Evolutionary conservation across 1,284 basidiomycete species (phyloP).

Genomic region (Ceratobasidium theobromae): DNA sequence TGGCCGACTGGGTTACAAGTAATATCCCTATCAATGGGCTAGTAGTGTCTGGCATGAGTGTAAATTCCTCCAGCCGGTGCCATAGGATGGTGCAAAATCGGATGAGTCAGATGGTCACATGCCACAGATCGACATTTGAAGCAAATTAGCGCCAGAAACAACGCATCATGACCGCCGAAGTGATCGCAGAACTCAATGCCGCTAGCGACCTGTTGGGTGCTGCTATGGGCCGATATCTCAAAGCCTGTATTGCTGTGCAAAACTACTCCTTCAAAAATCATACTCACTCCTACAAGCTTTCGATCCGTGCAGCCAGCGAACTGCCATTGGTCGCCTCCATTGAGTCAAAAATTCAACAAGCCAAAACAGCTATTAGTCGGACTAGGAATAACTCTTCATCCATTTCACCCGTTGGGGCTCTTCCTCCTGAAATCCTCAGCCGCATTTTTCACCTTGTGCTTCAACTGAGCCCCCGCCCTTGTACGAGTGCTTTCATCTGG

Average conservation of each 20-base stretch:
- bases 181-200: background rate
- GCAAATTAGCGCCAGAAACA: no score
- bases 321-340: no score
- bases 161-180: no score
- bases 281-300: no score
- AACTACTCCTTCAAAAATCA: no score
- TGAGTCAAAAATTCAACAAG: no score
- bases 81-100: background rate
- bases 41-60: constrained; percentile 10
- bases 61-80: background rate
- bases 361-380: background rate
- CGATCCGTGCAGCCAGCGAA: no score
- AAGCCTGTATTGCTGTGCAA: no score
- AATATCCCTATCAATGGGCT: constrained; percentile 65
- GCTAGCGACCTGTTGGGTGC: background rate
- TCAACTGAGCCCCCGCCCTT: background rate
- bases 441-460: constrained; percentile 1
- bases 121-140: no score
- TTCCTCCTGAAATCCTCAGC: background rate
- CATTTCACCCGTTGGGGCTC: background rate
- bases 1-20: constrained; percentile 67
- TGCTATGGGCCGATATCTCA: background rate
- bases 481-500: background rate
- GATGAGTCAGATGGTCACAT: background rate
- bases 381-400: background rate